Percentiles rank a stretch among this genome's conserved stretches.
Evolutionary conservation across 306 rosid species (phyloP).

Genomic region (Spatholobus suberectus): DNA sequence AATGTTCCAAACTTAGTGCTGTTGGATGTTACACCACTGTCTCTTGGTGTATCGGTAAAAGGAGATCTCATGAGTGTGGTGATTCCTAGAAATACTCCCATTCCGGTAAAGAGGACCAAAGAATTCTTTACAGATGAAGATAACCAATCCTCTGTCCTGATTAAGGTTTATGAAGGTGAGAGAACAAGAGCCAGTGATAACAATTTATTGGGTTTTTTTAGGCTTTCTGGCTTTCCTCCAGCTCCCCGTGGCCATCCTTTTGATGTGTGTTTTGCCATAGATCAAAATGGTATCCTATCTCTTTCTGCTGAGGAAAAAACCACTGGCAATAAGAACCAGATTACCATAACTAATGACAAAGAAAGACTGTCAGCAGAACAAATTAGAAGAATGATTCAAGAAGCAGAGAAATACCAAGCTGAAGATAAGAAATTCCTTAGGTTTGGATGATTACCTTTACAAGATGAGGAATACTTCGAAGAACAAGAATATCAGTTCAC

Average conservation of each 20-base stretch:
- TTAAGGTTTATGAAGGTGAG: constrained; percentile 38
- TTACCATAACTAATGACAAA: constrained; percentile 51
- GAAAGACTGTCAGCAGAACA: constrained; percentile 47
- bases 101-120: constrained; percentile 52
- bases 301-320: constrained; percentile 55
- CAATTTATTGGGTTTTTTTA: constrained; percentile 51
- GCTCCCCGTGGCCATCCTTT: constrained; percentile 49
- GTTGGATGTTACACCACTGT: constrained; percentile 59
- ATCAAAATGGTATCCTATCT: constrained; percentile 51
- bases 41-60: constrained; percentile 42
- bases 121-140: background rate
- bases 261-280: constrained; percentile 43
- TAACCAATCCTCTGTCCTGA: background rate
- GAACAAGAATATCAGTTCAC: constrained; percentile 19
- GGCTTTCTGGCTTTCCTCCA: constrained; percentile 40
- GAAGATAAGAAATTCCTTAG: constrained; percentile 51
- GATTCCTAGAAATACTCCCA: constrained; percentile 57
- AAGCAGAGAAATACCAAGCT: constrained; percentile 48
- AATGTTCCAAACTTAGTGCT: constrained; percentile 49
- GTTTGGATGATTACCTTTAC: constrained; percentile 48
- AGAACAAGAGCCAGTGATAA: background rate
- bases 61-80: constrained; percentile 58
- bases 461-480: constrained; percentile 40
- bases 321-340: constrained; percentile 38
- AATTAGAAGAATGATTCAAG: constrained; percentile 49